Evolutionary conservation across 2,329 filamentous ascomycete genomes (phyloP).

Genomic region (Diaporthe citrichinensis): DNA sequence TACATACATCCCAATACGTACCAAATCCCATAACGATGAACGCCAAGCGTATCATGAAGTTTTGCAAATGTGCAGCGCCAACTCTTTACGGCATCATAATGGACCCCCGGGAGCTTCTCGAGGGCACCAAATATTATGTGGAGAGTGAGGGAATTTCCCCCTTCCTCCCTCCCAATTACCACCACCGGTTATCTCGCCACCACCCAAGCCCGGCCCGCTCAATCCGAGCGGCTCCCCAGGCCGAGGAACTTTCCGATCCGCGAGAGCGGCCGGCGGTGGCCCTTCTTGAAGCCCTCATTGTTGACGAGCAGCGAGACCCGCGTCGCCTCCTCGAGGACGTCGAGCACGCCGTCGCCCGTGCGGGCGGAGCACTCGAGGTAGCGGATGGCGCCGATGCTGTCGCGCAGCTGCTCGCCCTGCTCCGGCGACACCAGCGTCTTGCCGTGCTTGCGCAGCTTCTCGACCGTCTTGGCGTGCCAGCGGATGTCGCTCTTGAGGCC

Average conservation of each 20-base stretch:
- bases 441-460: constrained; percentile 39
- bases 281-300: constrained; percentile 29
- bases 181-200: background rate
- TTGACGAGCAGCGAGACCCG: constrained; percentile 37
- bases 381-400: constrained; percentile 40
- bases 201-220: too few relatives aligned
- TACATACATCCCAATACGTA: constrained; percentile 1
- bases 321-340: constrained; percentile 40
- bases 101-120: too few relatives aligned
- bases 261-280: constrained; percentile 36
- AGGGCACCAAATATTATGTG: background rate
- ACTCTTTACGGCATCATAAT: background rate
- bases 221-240: constrained; percentile 11
- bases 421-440: constrained; percentile 37
- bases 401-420: constrained; percentile 41
- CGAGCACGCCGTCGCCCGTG: constrained; percentile 40
- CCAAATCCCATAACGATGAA: background rate
- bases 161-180: background rate
- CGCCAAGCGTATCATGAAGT: constrained; percentile 11
- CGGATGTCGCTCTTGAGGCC: constrained; percentile 41
- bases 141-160: background rate
- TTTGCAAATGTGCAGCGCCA: background rate
- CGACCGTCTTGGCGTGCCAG: constrained; percentile 40
- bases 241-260: constrained; percentile 41
- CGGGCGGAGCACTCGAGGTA: constrained; percentile 42